Base-by-base conservation (phyloP, 768 basidiomycete genomes). In the Boletus reticulatus region DNA sequence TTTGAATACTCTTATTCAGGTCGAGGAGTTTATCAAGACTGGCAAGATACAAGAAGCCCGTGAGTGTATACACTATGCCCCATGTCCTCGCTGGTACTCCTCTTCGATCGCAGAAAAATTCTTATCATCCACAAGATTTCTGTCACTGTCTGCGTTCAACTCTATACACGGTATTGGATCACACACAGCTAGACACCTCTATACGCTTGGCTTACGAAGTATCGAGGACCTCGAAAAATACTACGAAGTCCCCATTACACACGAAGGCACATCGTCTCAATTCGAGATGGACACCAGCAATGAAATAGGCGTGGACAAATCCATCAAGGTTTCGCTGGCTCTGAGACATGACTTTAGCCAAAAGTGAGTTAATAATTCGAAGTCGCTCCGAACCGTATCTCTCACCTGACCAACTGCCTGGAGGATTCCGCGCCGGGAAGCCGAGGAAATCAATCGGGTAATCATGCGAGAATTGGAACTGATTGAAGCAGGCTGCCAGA, bases 131-230 rank as follows among this genome's bases (percentile, higher is more conserved):
- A 58, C 76, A 24, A 82, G 87, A 36, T 90, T 81, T 66, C 70
- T 75, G 48, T 69, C 82, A 0, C 77, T 92, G 9, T 78, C 79
- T 8, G 62, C 73, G 0, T 89, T 94, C 63, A 73, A 79, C 14
- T 75, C 80, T 6, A 71, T 94, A 52, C 84, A 94, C 51, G 86
- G 89, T 10, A 85, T 94, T 34, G 92, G 92, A 8, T 77, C 90
- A 0, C 69, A 73, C n/a, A 88, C 79, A 8, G 88, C 92, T 7
- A 79, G 84, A 7, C 73, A 78, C 38, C 76, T 92, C 5, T 89
- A 85, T 66, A 80, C 80, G 32, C 73, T 79, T 42, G 87, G 87
- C 3, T 69, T 91, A 43, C 82, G 89, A 34, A 87, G 82, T 0
- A 66, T 92, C 8, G 78, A 82, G 6, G 85, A 92, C 65, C 78